Base-by-base conservation (phyloP, 2,329 filamentous ascomycete genomes). In the Alternaria alternata region DNA sequence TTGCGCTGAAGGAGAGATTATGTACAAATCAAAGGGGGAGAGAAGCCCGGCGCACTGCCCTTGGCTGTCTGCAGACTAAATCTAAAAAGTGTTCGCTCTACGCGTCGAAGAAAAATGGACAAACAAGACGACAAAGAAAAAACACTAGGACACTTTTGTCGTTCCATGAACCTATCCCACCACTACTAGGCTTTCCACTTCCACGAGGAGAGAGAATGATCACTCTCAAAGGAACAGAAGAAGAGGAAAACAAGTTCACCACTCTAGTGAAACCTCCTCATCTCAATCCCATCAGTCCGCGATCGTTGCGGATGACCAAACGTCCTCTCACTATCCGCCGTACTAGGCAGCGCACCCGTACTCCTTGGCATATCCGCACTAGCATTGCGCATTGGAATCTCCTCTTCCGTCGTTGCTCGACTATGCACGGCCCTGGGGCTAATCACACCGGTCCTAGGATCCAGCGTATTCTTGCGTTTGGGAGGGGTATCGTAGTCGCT, bases 281-380 rank as follows among this genome's bases (percentile, higher is more conserved):
- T 77, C 62, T 78, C 75, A 43, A 71, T 65, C 18, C 59, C 73
- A n/a, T 78, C 75, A 11, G 75, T 77, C 67, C 62, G 7, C 75
- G 65, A 6, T 34, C 39, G 6, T 12, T 36, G 32, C 32, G 75
- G 76, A 2, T 61, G 59, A 30, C 46, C 54, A 54, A 73, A 74
- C 2, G 67, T 61, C 16, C 65, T 61, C 26, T 73, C 69, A 3
- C 70, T 66, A 28, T 65, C 67, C 14, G 65, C 62, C 1, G 65
- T 64, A 6, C 30, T 38, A 14, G 70, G 71, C 30, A 75, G 59
- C 7, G 71, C 75, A 1, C 74, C 72, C 32, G 74, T 75, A 22
- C 68, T 67, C 22, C 9, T 62, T 1, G 57, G 57, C 9, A 28
- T 24, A 41, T 59, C 57, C 8, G 48, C 42, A 42, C 57, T 59